These are phyloP conservation scores for Nicotiana undulata DNA, from an alignment of 257 asterid genomes.

Conservation along the genomic window DNA sequence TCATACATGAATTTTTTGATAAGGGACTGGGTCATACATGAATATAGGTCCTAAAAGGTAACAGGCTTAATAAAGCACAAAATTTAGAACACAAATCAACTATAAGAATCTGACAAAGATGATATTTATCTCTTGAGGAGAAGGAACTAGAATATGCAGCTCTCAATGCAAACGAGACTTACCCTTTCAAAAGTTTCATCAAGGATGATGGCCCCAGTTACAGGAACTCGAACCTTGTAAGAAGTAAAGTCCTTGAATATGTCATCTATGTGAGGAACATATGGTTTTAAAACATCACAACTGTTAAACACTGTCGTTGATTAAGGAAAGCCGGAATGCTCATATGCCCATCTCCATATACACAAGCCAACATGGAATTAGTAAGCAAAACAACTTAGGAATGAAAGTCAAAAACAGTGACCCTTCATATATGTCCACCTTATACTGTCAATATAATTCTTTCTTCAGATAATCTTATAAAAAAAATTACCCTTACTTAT, in stretches of 20 bases:
- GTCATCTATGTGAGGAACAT: slow-evolving; percentile 76
- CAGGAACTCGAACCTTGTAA: slow-evolving; percentile 87
- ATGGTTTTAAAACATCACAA: slow-evolving; percentile 80
- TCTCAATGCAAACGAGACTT: slow-evolving; percentile 13
- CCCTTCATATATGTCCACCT: background rate
- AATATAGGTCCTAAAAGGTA: background rate
- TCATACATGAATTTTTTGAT: background rate
- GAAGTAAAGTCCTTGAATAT: slow-evolving; percentile 87
- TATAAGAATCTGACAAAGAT: background rate
- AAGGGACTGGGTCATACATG: background rate
- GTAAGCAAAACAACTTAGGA: background rate
- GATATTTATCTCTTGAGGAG: background rate
- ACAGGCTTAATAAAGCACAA: background rate
- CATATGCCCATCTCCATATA: background rate
- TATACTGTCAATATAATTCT: background rate
- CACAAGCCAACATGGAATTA: background rate
- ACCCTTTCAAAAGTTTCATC: slow-evolving; percentile 80
- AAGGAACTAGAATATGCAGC: background rate
- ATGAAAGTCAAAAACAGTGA: background rate
- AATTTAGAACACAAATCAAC: background rate
- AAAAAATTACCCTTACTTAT: no score
- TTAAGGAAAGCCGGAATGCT: slow-evolving; percentile 41
- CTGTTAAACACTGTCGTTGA: slow-evolving; percentile 60
- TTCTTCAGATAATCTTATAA: background rate
- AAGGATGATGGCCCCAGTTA: slow-evolving; percentile 79